phyloP scores from a whole-genome alignment of 2,329 filamentous ascomycete genomes.

The Sporothrix brasiliensis region DNA sequence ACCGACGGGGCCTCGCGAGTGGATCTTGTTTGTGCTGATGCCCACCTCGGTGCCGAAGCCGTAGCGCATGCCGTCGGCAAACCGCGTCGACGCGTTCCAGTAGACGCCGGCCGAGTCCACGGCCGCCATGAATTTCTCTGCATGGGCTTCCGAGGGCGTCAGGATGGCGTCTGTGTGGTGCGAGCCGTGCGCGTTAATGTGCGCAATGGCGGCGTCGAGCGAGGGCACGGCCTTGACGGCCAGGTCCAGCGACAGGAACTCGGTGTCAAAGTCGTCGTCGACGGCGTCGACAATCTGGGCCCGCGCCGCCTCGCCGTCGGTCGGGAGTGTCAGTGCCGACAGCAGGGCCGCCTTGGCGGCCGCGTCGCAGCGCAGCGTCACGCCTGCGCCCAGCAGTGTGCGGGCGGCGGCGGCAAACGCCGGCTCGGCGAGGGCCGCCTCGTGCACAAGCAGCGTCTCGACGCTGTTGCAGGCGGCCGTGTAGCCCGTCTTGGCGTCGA shows the following conservation, averaged over 20 bases:
- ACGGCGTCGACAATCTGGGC: conserved; percentile 64
- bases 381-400: conserved; percentile 74
- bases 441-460: conserved; percentile 88
- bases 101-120: conserved; percentile 92
- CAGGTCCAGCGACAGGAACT: conserved; percentile 83
- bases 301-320: conserved; percentile 27
- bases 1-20: conserved; percentile 88
- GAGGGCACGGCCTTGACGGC: conserved; percentile 77
- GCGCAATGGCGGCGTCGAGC: conserved; percentile 72
- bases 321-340: conserved; percentile 44
- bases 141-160: conserved; percentile 67
- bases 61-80: conserved; percentile 95
- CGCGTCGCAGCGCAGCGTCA: conserved; percentile 78
- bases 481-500: conserved; percentile 93
- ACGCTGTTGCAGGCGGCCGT: conserved; percentile 92
- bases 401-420: conserved; percentile 69
- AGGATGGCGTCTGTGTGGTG: conserved; percentile 94
- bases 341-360: conserved; percentile 65
- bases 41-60: conserved; percentile 98
- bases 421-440: conserved; percentile 64
- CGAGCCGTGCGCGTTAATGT: conserved; percentile 91
- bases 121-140: conserved; percentile 79
- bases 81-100: conserved; percentile 94
- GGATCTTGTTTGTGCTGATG: conserved; percentile 98
- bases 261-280: conserved; percentile 78